Conservation (phyloP, 805 yeast species). For the Komagataella ulmi region DNA sequence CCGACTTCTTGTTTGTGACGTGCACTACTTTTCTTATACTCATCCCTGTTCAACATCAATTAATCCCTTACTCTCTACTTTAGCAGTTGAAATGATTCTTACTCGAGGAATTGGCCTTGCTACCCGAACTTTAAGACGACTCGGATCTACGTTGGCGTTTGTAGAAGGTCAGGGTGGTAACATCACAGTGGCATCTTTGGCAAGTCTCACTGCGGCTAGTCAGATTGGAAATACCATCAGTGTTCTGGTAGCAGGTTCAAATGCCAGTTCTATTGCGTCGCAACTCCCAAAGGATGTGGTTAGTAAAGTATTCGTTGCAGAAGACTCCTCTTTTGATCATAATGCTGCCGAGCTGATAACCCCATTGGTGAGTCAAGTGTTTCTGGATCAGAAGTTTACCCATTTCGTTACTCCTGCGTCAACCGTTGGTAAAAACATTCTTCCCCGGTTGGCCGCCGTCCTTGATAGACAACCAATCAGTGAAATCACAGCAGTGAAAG, state of each 20-base stretch:
- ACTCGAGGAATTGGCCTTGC: neutral
- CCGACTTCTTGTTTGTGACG: neutral
- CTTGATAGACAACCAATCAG: conserved; percentile 81
- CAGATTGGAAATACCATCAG: conserved; percentile 66
- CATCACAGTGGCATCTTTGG: conserved; percentile 55
- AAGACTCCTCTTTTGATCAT: conserved; percentile 47
- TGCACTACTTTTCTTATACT: neutral
- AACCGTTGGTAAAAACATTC: conserved; percentile 74
- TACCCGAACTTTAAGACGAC: conserved; percentile 13
- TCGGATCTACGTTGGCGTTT: conserved; percentile 63
- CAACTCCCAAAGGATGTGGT: conserved; percentile 39
- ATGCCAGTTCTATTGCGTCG: conserved; percentile 36
- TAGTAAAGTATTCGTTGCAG: conserved; percentile 42
- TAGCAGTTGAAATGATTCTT: neutral
- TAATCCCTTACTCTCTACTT: neutral
- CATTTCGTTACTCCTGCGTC: conserved; percentile 75
- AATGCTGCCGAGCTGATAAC: conserved; percentile 71
- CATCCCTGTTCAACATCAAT: neutral
- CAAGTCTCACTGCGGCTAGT: conserved; percentile 66
- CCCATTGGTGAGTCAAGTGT: conserved; percentile 44
- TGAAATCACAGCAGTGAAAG: conserved; percentile 60
- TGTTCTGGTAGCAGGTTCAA: conserved; percentile 63
- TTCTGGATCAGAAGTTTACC: conserved; percentile 28
- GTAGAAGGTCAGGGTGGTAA: conserved; percentile 48
- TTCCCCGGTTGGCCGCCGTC: conserved; percentile 80